phyloP scores from a whole-genome alignment of 805 yeast genomes.

The Cyberlindnera japonica region DNA sequence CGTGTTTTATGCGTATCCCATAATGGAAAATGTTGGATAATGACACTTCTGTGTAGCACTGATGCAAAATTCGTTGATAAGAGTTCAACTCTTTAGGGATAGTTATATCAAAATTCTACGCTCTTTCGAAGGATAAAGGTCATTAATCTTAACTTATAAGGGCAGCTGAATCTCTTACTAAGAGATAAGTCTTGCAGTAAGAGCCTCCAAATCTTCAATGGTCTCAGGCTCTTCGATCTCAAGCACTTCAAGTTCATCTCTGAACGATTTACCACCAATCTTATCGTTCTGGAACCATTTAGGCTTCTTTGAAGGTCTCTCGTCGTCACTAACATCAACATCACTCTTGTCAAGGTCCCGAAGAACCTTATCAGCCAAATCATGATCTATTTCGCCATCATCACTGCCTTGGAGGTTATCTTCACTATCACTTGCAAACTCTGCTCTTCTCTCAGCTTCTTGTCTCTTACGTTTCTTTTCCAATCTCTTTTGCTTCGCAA shows the following conservation, averaged over 20 bases:
- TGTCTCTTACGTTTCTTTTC: constrained; percentile 88
- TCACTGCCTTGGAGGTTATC: constrained; percentile 22
- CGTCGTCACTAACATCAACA: constrained; percentile 25
- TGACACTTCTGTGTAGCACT: too few species aligned
- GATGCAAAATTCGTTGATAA: too few species aligned
- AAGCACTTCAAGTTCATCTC: constrained; percentile 34
- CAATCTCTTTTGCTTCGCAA: constrained; percentile 71
- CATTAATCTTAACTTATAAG: background rate
- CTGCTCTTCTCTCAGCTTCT: constrained; percentile 61
- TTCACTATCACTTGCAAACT: constrained; percentile 22
- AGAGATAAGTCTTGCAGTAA: constrained; percentile 48
- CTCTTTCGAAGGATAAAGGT: too few species aligned
- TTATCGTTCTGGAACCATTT: constrained; percentile 37
- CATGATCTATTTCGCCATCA: constrained; percentile 36
- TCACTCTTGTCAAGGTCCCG: constrained; percentile 29
- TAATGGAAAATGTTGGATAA: too few species aligned
- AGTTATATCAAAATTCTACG: too few species aligned
- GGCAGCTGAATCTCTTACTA: constrained; percentile 1
- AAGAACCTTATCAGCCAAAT: constrained; percentile 33
- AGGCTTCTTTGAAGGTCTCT: constrained; percentile 30
- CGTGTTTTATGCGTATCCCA: too few species aligned
- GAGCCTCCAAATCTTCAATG: constrained; percentile 89
- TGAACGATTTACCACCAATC: constrained; percentile 27
- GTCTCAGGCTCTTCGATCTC: constrained; percentile 89
- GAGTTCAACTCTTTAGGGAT: too few species aligned